Base-by-base conservation (phyloP, 306 rosid genomes). In the Gastrolobium villosum region DNA sequence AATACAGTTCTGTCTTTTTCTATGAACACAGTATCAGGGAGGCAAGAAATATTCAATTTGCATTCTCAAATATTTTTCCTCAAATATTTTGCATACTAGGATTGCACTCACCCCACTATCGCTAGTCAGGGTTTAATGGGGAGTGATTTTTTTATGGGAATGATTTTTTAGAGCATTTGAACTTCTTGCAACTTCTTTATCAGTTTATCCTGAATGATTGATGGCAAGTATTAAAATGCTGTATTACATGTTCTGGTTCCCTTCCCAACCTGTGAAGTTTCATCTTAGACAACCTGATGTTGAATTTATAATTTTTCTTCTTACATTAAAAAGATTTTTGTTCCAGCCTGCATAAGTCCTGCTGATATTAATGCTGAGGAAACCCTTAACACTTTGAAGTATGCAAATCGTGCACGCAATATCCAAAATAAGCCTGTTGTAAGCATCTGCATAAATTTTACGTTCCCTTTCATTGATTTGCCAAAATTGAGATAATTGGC, bases 321-420 rank as follows among this genome's bases (percentile, higher is more conserved):
- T 87, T 60, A 59, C 75, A 32, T 61, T 49, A 36, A 48, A 40
- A 69, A 50, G 2, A 7, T 34, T 65, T 50, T 35, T 62, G 36
- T 86, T 78, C 66, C 88, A 94, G 98, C 98, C 74, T 94, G 98
- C 86, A 90, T 94, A 79, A 94, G 98, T 81, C 98, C 98, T 56
- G 97, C 98, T 80, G 98, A 94, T 82, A 94, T 94, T 81, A 94
- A 94, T 86, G 97, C 96, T 0, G 98, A 94, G 88, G 98, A 94
- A 86, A 94, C 98, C 78, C 92, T 94, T 28, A 94, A 94, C 90
- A 94, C 98, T 76, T 88, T 94, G 82, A 94, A 94, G 86, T 94
- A 94, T 10, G 98, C 98, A 45, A 94, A 94, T 80, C 94, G 98
- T 40, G 98, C 98, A 37, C 98, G 98, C 56, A 94, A 94, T 83